These are phyloP conservation scores for Solanum virginianum DNA, from an alignment of 257 asterid genomes.

Conservation along the genomic window DNA sequence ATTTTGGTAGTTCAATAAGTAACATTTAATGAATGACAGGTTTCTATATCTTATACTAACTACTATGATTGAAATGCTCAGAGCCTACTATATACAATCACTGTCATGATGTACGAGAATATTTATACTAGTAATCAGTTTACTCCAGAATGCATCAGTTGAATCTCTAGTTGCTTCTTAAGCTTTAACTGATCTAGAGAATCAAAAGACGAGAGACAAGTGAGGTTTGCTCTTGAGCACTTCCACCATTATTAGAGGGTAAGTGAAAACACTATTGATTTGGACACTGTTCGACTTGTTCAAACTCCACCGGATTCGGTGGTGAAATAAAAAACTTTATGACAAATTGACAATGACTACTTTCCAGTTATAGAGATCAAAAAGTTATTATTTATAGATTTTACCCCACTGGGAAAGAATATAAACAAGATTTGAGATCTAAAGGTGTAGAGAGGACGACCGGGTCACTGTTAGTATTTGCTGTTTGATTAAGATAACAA, in stretches of 20 bases:
- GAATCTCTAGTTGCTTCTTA: neutral
- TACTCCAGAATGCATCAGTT: neutral
- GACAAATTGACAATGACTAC: neutral
- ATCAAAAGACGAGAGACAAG: neutral
- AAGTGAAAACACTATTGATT: neutral
- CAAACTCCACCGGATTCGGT: neutral
- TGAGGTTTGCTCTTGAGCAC: neutral
- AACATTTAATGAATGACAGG: neutral
- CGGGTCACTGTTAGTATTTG: neutral
- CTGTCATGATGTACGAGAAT: neutral
- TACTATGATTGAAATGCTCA: neutral
- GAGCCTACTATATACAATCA: neutral
- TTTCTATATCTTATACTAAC: neutral
- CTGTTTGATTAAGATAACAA: neutral
- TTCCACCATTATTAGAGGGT: neutral
- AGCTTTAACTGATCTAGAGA: neutral
- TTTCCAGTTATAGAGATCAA: neutral
- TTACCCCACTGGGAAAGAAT: neutral
- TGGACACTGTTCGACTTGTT: neutral
- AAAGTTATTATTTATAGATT: neutral
- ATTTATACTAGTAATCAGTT: neutral
- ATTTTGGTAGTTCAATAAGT: neutral
- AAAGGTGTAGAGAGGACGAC: neutral
- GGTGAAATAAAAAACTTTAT: neutral
- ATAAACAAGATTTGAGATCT: neutral